Base-by-base conservation (phyloP, 371 early-diverging fungal genomes). In the Syncephalis plumigaleata region DNA sequence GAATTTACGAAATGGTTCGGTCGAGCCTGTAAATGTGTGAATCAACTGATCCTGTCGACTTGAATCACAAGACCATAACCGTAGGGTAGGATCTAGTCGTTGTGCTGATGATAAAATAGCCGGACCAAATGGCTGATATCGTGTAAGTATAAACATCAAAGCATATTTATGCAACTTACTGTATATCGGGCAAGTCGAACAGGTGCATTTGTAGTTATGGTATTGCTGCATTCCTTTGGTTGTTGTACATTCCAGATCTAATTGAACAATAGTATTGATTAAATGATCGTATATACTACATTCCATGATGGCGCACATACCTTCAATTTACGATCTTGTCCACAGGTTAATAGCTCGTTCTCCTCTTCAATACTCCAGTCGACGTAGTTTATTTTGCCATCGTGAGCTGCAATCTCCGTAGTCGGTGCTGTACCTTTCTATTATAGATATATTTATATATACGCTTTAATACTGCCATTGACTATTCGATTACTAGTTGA, bases 41-140 rank as follows among this genome's bases (percentile, higher is more conserved):
- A 86, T 79, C 0, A 81, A 83, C 16, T 57, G 58, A 11, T 64
- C 59, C 1, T 79, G 67, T 3, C 68, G 60, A 13, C 70, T 71
- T 31, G 31, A 4, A 31, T 31, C 31, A 22, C 67, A 56, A 45
- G 67, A 75, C 70, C 84, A 90, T 3, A 90, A 52, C 16, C 73
- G 69, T 22, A 90, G 55, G 3, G 71, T 73, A 0, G 70, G 75
- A 45, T 85, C 85, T 36, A 75, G 74, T 22, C 86, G 60, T 47
- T 85, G 84, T 2, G 90, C 84, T 85, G 87, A 85, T 1, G 81
- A 84, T 17, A 89, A 53, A 7, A 87, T 71, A 18, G 83, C 85
- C 44, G 73, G 71, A 18, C 87, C 91, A 64, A 87, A 84, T 0
- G 90, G 90, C 54, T 60, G 51, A 39, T 13, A 56, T 18, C 3